phyloP scores from a whole-genome alignment of 148 eudicot genomes.

The Spergularia bocconei region DNA sequence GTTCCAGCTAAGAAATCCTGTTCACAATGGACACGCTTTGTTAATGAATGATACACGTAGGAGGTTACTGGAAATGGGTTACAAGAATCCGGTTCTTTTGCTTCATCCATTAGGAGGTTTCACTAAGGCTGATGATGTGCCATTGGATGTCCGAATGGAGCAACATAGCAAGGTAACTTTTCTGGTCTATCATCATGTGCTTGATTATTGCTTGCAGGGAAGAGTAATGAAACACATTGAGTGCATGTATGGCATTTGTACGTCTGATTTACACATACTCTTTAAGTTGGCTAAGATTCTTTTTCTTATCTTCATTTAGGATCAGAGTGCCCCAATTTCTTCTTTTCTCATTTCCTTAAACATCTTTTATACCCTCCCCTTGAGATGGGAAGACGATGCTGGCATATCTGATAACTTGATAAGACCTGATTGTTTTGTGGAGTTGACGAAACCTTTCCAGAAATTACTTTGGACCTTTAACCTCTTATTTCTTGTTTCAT shows the following conservation, averaged over 20 bases:
- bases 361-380: not conserved
- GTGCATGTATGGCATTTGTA: not conserved
- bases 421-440: not conserved
- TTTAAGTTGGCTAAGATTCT: not conserved
- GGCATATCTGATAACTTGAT: not conserved
- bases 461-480: not conserved
- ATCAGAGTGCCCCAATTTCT: too few relatives aligned
- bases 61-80: constrained; percentile 70
- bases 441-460: not conserved
- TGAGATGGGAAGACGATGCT: not conserved
- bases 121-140: constrained; percentile 87
- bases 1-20: constrained; percentile 79
- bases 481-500: not conserved
- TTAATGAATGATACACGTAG: constrained; percentile 76
- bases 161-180: constrained; percentile 71
- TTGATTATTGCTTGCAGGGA: not conserved
- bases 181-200: not conserved
- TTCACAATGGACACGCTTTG: constrained; percentile 87
- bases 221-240: not conserved
- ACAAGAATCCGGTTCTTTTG: constrained; percentile 72
- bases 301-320: too few relatives aligned
- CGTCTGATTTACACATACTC: not conserved
- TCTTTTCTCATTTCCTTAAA: too few relatives aligned
- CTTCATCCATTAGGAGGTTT: constrained; percentile 86
- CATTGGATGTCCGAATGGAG: constrained; percentile 79